Percentiles rank a stretch among this genome's conserved stretches.
phyloP scores from a whole-genome alignment of 2,329 filamentous ascomycete species.

The Xylaria sp. region DNA sequence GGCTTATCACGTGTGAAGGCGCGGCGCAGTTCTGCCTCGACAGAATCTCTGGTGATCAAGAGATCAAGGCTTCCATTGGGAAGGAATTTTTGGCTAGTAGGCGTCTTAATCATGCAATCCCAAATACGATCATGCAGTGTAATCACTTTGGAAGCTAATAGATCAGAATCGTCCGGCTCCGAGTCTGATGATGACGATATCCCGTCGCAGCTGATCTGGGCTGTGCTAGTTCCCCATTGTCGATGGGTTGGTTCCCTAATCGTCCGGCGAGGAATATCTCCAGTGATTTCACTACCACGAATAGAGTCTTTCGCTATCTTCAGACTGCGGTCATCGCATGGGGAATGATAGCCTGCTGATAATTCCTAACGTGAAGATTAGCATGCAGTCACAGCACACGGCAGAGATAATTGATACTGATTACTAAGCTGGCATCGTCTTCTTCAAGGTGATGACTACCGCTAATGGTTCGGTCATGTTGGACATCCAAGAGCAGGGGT shows the following conservation, averaged over 20 bases:
- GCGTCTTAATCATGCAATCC: neutral
- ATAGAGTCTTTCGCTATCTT: neutral
- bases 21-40: neutral
- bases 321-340: neutral
- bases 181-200: neutral
- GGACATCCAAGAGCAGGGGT: neutral
- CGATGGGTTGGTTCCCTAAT: neutral
- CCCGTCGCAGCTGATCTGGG: neutral
- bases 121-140: neutral
- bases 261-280: neutral
- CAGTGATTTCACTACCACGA: neutral
- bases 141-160: neutral
- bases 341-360: neutral
- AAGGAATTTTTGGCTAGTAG: neutral
- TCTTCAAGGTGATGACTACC: neutral
- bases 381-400: neutral
- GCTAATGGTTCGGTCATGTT: neutral
- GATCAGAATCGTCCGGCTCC: neutral
- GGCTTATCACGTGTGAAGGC: constrained; percentile 1
- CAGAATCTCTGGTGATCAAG: neutral
- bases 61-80: neutral
- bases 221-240: neutral
- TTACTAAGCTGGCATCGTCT: neutral
- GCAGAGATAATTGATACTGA: neutral
- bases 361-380: neutral